Evolutionary conservation across 1,284 basidiomycete genomes (phyloP), one percentile per base, ranked within the genome.

Genomic region (Ganoderma multipileum): DNA sequence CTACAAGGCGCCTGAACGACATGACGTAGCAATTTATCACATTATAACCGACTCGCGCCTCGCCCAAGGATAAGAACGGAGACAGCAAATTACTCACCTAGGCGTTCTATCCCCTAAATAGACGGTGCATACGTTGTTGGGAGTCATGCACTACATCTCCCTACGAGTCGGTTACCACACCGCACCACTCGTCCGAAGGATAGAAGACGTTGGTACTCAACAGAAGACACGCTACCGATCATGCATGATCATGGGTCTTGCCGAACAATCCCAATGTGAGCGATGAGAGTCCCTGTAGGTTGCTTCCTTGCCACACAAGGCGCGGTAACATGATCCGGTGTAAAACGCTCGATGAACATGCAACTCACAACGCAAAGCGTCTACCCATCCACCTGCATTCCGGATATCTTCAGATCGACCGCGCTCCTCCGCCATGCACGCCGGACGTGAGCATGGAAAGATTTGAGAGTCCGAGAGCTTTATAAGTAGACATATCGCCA

Each of bases 351-450:
- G 69, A 70, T 65, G 64, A 75, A 77, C 65, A 54, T 75, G 74
- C 74, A 74, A 78, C 76, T 78, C 77, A 78, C 77, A 71, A 72
- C 71, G 66, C 72, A 70, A 68, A 63, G 68, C 66, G 64, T 50
- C 61, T 26, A 50, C 54, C 16, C 58, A 26, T 63, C 57, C 38
- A 63, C 55, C 33, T 20, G 58, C 61, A 14, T 63, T 42, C 30
- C 66, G 58, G 38, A 55, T 39, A 33, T 61, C 66, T 68, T 68
- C 67, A 54, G 60, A 66, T 33, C 54, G 63, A 63, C 66, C 65
- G 39, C 63, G 54, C 50, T 38, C n/a, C 50, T 44, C 50, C 67
- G 33, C 39, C 30, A 18, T 38, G 47, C 28, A 18, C 58, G 55
- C 47, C 23, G 47, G 42, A 54, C 42, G 23, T 18, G 12, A 59